Conservation (phyloP, 768 basidiomycete genomes). For the Dentipellis fragilis region DNA sequence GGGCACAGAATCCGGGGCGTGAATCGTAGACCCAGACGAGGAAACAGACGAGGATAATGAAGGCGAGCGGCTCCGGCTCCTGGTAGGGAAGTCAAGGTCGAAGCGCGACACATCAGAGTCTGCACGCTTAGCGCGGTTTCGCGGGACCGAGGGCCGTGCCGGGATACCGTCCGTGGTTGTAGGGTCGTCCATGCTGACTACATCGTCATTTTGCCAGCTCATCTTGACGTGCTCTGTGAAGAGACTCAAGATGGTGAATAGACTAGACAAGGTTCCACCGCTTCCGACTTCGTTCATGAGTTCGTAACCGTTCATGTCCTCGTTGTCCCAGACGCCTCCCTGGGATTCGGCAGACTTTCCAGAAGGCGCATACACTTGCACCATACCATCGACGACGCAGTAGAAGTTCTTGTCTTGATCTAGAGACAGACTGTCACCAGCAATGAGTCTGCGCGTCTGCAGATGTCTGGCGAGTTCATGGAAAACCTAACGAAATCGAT, state of each 20-base stretch:
- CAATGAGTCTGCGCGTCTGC: slow-evolving; percentile 90
- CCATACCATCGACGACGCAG: slow-evolving; percentile 95
- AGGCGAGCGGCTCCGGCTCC: slow-evolving; percentile 27
- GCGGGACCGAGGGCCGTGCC: slow-evolving; percentile 3
- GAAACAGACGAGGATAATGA: slow-evolving; percentile 62
- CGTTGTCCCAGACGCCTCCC: slow-evolving; percentile 64
- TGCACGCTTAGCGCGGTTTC: slow-evolving; percentile 24
- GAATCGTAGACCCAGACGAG: slow-evolving; percentile 62
- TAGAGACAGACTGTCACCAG: slow-evolving; percentile 88
- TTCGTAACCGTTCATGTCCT: slow-evolving; percentile 92
- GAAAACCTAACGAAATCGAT: slow-evolving; percentile 52
- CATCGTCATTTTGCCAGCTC: slow-evolving; percentile 69
- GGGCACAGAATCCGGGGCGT: slow-evolving; percentile 30
- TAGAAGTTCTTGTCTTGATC: slow-evolving; percentile 94
- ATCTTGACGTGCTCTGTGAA: slow-evolving; percentile 93
- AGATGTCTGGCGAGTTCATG: slow-evolving; percentile 95
- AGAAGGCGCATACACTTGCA: slow-evolving; percentile 82
- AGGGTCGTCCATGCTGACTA: slow-evolving; percentile 14
- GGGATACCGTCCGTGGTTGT: slow-evolving; percentile 4
- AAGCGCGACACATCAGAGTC: slow-evolving; percentile 61
- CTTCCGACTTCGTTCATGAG: slow-evolving; percentile 92
- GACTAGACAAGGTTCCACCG: slow-evolving; percentile 89
- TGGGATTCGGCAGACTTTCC: slow-evolving; percentile 38
- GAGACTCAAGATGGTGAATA: slow-evolving; percentile 93
- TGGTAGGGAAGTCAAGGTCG: slow-evolving; percentile 27